A percentile compares a stretch with the other conserved stretches of the same genome.
These are phyloP conservation scores for Didymellaceae sp. DNA, from an alignment of 2,329 filamentous ascomycete species.

Conservation along the genomic window DNA sequence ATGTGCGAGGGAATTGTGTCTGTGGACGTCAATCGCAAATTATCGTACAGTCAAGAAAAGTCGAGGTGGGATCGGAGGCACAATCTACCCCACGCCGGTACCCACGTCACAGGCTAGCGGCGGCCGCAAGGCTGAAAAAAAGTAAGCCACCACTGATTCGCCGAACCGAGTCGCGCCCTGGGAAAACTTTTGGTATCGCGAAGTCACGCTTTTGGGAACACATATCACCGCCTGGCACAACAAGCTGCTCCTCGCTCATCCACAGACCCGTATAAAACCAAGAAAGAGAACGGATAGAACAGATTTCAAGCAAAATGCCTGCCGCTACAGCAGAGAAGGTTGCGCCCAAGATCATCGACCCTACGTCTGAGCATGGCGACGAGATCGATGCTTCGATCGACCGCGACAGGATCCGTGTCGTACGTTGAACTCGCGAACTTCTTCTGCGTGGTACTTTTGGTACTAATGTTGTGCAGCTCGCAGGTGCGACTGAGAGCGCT, in stretches of 20 bases:
- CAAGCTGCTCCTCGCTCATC: neutral
- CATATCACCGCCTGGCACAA: slow-evolving; percentile 1
- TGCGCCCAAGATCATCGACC: slow-evolving; percentile 30
- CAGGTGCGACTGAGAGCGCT: slow-evolving; percentile 81
- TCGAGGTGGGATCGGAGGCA: slow-evolving; percentile 20
- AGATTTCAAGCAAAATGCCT: slow-evolving; percentile 24
- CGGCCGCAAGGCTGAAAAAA: slow-evolving; percentile 40
- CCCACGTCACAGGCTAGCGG: slow-evolving; percentile 32
- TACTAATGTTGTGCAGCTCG: slow-evolving; percentile 64
- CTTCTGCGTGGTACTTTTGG: neutral
- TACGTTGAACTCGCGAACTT: slow-evolving; percentile 33
- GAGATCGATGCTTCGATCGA: slow-evolving; percentile 45
- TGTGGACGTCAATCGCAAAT: slow-evolving; percentile 8
- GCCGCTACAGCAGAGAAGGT: slow-evolving; percentile 29
- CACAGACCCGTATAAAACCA: neutral
- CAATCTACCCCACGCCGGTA: slow-evolving; percentile 20
- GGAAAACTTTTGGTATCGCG: slow-evolving; percentile 38
- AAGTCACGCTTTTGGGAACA: slow-evolving; percentile 23
- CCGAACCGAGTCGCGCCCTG: slow-evolving; percentile 27
- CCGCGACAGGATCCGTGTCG: slow-evolving; percentile 55
- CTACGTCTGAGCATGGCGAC: slow-evolving; percentile 33
- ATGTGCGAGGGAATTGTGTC: neutral
- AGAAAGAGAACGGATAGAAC: slow-evolving; percentile 14
- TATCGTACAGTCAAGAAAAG: slow-evolving; percentile 24
- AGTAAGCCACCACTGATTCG: slow-evolving; percentile 31